These are phyloP conservation scores for Lentinula aciculospora DNA, from an alignment of 768 basidiomycete genomes.

Conservation along the genomic window DNA sequence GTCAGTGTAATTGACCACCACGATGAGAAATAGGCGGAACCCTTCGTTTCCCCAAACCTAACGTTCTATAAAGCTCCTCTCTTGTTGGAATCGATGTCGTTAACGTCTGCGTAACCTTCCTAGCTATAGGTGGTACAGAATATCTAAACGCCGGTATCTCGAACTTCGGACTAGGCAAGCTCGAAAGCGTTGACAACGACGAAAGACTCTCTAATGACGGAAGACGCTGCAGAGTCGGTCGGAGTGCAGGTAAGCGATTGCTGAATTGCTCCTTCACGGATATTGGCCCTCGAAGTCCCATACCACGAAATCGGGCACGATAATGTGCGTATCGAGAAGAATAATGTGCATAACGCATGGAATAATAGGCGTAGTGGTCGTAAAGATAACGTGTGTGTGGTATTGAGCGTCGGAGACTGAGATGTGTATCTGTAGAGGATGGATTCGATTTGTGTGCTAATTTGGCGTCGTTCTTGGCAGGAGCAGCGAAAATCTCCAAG, in stretches of 20 bases:
- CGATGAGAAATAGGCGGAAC: neutral
- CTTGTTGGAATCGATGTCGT: neutral
- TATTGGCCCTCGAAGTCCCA: neutral
- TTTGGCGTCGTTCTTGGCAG: neutral
- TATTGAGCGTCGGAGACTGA: neutral
- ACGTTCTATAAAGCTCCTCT: neutral
- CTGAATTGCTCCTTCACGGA: conserved; percentile 1
- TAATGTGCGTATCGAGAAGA: conserved; percentile 2
- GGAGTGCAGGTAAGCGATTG: neutral
- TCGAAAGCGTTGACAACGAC: neutral
- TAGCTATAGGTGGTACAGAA: neutral
- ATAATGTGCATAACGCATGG: neutral
- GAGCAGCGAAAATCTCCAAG: neutral
- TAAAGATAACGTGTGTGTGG: neutral
- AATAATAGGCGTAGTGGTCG: neutral
- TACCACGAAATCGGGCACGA: neutral
- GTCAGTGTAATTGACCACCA: neutral
- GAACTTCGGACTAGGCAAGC: conserved; percentile 1
- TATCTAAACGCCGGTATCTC: neutral
- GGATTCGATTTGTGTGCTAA: neutral
- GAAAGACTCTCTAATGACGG: neutral
- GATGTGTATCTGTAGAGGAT: neutral
- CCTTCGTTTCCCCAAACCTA: neutral
- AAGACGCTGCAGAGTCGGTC: neutral
- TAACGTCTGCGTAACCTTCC: neutral